Evolutionary conservation across 2,329 filamentous ascomycete species (phyloP), one percentile per base, ranked within the genome.

Genomic region (Tympanopsis confertula): DNA sequence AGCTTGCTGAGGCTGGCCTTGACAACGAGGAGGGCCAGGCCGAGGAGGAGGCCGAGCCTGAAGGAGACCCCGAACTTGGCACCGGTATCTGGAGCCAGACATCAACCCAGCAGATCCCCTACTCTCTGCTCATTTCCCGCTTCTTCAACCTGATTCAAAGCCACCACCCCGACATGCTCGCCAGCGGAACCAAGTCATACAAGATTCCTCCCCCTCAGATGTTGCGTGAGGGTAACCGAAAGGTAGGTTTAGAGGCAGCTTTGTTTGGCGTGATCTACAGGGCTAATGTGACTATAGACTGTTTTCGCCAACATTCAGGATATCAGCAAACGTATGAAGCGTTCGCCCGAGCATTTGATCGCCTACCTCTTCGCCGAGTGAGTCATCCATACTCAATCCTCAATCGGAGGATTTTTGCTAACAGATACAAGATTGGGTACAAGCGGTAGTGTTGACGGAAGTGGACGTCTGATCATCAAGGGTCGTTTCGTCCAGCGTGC

Each of bases 301-400:
- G 94, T 98, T 56, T 98, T 98, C 56, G 91, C 89, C 70, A 98
- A 98, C 70, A 91, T 98, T 56, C 78, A 86, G 59, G 91, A 98
- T 59, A 96, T 98, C 55, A 94, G 87, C 75, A 94, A 94, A 75
- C 80, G 89, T 53, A 96, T 98, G 88, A 98, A 98, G 80, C 79
- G 91, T 61, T 88, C 85, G 45, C 89, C 96, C 57, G 91, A 98
- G 66, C 91, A 95, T 68, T 84, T 98, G 48, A 96, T 87, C 38
- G 82, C 89, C 10, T 33, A 12, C 30, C 17, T 33, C 10, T 95
- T 98, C 64, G 88, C 91, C 48, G 91, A 98, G 64, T 75, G n/a
- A n/a, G n/a, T n/a, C n/a, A n/a, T n/a, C n/a, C n/a, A n/a, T n/a
- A n/a, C n/a, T n/a, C n/a, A n/a, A n/a, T n/a, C n/a, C n/a, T n/a